phyloP scores from a whole-genome alignment of 2,329 filamentous ascomycete species.

The Gremmenia infestans region DNA sequence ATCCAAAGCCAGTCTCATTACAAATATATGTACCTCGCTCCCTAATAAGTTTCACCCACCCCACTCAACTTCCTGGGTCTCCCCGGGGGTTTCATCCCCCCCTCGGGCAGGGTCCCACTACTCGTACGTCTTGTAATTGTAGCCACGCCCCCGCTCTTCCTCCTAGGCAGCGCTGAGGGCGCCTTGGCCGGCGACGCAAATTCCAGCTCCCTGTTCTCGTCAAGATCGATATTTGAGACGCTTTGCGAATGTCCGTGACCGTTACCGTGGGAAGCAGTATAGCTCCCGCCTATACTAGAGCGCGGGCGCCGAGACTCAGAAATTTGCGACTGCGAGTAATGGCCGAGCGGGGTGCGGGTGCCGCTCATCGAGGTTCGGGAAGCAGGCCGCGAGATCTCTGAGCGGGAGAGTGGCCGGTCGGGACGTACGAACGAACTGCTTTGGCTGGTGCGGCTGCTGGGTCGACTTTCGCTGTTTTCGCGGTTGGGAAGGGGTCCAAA shows the following conservation, averaged over 20 bases:
- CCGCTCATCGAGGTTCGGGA: slow-evolving; percentile 31
- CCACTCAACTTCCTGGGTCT: slow-evolving; percentile 45
- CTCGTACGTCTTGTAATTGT: slow-evolving; percentile 23
- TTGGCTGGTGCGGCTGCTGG: slow-evolving; percentile 28
- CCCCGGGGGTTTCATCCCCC: slow-evolving; percentile 25
- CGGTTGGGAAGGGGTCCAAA: slow-evolving; percentile 58
- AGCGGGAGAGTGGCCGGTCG: slow-evolving; percentile 28
- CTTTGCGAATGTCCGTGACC: slow-evolving; percentile 32
- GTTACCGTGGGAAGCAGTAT: slow-evolving; percentile 20
- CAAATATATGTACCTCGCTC: background rate
- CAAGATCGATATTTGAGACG: slow-evolving; percentile 28
- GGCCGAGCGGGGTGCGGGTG: slow-evolving; percentile 30
- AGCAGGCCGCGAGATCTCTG: slow-evolving; percentile 26
- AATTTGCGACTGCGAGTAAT: slow-evolving; percentile 29
- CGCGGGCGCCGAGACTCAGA: slow-evolving; percentile 29
- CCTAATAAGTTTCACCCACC: slow-evolving; percentile 53
- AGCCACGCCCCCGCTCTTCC: slow-evolving; percentile 42
- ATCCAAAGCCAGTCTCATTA: slow-evolving; percentile 6
- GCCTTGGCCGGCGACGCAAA: slow-evolving; percentile 43
- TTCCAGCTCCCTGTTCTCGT: slow-evolving; percentile 25
- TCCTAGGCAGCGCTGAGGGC: slow-evolving; percentile 40
- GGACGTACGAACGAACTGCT: slow-evolving; percentile 24
- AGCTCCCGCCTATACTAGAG: slow-evolving; percentile 30
- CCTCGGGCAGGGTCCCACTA: slow-evolving; percentile 22
- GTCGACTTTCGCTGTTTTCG: slow-evolving; percentile 22